phyloP scores from a whole-genome alignment of 169 alveolate genomes.

The Toxoplasma gondii region DNA sequence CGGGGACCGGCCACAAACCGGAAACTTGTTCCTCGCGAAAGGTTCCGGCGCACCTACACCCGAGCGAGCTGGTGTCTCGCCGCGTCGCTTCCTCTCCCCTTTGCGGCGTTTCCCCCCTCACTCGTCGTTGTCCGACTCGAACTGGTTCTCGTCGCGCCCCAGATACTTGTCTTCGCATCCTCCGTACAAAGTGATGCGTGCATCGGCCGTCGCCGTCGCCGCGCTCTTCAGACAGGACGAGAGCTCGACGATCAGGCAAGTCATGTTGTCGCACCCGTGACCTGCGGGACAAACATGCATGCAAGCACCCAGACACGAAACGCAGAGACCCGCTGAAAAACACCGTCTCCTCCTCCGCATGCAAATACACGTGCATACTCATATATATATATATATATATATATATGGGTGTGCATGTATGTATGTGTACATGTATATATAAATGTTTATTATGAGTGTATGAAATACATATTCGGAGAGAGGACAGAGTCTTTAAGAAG shows the following conservation, averaged over 20 bases:
- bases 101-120: neutral
- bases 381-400: too few species aligned
- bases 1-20: too few species aligned
- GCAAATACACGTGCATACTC: too few species aligned
- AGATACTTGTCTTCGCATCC: conserved; percentile 44
- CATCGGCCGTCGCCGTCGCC: neutral
- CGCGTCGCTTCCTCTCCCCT: too few species aligned
- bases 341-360: neutral
- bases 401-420: too few species aligned
- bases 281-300: conserved; percentile 2
- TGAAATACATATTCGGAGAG: neutral
- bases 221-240: neutral
- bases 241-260: conserved; percentile 39
- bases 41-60: neutral
- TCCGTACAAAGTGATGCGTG: conserved; percentile 11
- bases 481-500: neutral
- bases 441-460: neutral
- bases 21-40: too few species aligned
- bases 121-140: conserved; percentile 47
- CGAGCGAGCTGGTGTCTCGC: too few species aligned
- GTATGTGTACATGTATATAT: neutral
- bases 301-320: neutral
- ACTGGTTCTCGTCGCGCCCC: conserved; percentile 47
- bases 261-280: conserved; percentile 60
- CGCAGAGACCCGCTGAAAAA: neutral